Conservation (phyloP, 179 eudicot genomes). For the Vitellaria paradoxa region DNA sequence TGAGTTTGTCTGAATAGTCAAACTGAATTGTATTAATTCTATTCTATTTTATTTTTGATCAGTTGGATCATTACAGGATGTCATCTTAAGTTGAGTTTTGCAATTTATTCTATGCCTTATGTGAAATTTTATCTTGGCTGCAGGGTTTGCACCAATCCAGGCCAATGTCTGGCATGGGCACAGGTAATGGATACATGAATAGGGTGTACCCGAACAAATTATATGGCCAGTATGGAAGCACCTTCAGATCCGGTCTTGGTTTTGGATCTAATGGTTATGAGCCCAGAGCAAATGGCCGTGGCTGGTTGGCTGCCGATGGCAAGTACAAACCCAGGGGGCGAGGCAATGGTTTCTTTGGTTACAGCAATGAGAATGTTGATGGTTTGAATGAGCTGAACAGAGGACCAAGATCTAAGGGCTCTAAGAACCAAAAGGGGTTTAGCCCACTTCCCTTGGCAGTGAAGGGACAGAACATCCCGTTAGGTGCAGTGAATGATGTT, state of each 20-base stretch:
- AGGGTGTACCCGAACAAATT: conserved; percentile 46
- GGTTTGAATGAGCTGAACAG: conserved; percentile 70
- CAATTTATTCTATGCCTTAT: neutral
- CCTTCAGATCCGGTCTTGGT: conserved; percentile 49
- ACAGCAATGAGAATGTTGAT: conserved; percentile 48
- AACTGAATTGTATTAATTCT: neutral
- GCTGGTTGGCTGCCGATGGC: conserved; percentile 48
- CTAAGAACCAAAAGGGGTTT: conserved; percentile 45
- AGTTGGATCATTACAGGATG: neutral
- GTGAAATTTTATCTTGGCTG: neutral
- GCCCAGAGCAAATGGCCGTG: conserved; percentile 37
- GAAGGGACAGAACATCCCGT: conserved; percentile 56
- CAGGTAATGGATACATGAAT: conserved; percentile 34
- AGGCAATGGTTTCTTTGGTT: conserved; percentile 40
- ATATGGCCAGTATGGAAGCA: conserved; percentile 43
- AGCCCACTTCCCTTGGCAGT: conserved; percentile 48
- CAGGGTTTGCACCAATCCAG: conserved; percentile 40
- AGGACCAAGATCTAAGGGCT: conserved; percentile 63
- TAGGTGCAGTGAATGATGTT: conserved; percentile 28
- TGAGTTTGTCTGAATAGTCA: neutral
- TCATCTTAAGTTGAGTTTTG: neutral
- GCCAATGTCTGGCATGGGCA: conserved; percentile 30
- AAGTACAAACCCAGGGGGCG: conserved; percentile 56
- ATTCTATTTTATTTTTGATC: neutral
- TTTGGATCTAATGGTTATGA: conserved; percentile 57